Evolutionary conservation across 2,329 filamentous ascomycete species (phyloP).

Genomic region (Oidium heveae): DNA sequence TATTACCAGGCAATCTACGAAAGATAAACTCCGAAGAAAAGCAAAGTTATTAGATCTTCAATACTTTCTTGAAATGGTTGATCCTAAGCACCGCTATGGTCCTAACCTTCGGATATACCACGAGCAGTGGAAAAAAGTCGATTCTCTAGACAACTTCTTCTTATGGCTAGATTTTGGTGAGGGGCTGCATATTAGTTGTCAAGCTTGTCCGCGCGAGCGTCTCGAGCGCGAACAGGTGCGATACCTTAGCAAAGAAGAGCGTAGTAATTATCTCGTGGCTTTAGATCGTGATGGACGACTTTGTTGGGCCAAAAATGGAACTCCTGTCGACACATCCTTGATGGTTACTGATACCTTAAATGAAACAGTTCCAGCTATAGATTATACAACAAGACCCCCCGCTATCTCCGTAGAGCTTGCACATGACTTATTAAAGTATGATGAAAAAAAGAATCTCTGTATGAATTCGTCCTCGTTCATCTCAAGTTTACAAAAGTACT

Average conservation of each 20-base stretch:
- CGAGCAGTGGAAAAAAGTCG: constrained; percentile 51
- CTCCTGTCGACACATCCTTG: constrained; percentile 49
- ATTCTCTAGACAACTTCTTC: constrained; percentile 74
- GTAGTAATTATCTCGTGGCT: constrained; percentile 54
- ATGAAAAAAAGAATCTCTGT: constrained; percentile 7
- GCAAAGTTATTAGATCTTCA: constrained; percentile 64
- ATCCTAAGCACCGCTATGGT: constrained; percentile 68
- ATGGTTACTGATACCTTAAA: constrained; percentile 57
- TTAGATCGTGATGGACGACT: constrained; percentile 51
- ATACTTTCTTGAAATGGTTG: constrained; percentile 68
- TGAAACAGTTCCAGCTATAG: constrained; percentile 39
- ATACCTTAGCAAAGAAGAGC: constrained; percentile 62
- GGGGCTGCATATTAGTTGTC: constrained; percentile 43
- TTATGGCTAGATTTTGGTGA: constrained; percentile 76
- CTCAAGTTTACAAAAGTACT: constrained; percentile 13
- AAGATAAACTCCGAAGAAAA: constrained; percentile 30
- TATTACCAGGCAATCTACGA: constrained; percentile 16
- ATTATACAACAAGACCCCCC: constrained; percentile 19
- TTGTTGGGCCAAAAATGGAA: constrained; percentile 69
- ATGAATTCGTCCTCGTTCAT: constrained; percentile 10
- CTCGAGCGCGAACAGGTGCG: constrained; percentile 59
- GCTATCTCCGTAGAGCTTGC: background rate
- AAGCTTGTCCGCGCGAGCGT: constrained; percentile 44
- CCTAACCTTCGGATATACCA: constrained; percentile 65
- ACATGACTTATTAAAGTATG: background rate